Evolutionary conservation across 306 rosid species (phyloP), one percentile per base, ranked within the genome.

Genomic region (Prunus armeniaca): DNA sequence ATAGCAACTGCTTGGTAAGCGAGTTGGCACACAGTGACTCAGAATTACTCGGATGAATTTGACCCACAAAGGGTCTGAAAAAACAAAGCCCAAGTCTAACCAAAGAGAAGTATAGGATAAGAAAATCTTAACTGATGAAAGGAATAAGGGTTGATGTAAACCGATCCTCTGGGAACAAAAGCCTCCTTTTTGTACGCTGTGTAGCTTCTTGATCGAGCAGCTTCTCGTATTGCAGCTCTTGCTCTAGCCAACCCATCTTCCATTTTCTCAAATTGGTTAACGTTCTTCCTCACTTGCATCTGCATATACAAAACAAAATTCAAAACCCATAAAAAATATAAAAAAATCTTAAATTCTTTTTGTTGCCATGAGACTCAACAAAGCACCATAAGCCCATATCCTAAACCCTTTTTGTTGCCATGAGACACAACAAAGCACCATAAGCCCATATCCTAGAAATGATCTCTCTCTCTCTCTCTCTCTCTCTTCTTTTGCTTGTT

Each of bases 41-140:
- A 32, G 34, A 27, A 71, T 34, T 34, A 6, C 60, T 69, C 24
- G 73, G 55, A 54, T 54, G 61, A 45, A 57, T 11, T 30, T 41
- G 19, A 56, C 65, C 65, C 9, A 25, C 13, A 25, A 60, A 28
- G 25, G 65, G 47, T 50, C 11, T 5, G 12, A 17, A 27, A 72
- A 73, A 25, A 18, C 43, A 30, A 60, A 73, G 68, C 45, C 45
- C 34, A 51, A 12, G 57, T 65, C 46, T 12, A 67, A 19, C 28
- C 2, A 38, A 38, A 25, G 6, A 41, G 34, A 15, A 77, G n/a
- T 14, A 69, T 8, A 14, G 43, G 6, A 19, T n/a, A 61, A 52
- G 18, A n/a, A 74, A 57, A 77, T 74, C 84, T 84, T 84, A 87
- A 87, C 91, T 86, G 90, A 62, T 82, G 83, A 69, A 88, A 88